These are phyloP conservation scores for Dictyostelium capitatum DNA, from an alignment of 78 protist genomes.

Conservation along the genomic window DNA sequence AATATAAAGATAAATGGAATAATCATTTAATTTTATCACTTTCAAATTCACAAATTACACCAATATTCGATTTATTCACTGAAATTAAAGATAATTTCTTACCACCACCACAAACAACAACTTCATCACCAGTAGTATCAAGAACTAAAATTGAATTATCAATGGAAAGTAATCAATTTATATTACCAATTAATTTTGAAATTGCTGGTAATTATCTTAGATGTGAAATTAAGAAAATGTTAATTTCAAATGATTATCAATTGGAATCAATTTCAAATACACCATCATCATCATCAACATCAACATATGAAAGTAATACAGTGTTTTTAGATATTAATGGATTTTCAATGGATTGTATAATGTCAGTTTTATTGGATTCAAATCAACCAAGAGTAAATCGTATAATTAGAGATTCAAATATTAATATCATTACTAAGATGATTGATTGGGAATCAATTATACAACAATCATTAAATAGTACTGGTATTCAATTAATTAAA, in stretches of 20 bases:
- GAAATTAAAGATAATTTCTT: slow-evolving; percentile 29
- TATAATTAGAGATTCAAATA: slow-evolving; percentile 10
- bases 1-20: slow-evolving; percentile 1
- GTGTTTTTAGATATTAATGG: neutral
- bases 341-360: slow-evolving; percentile 4
- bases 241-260: slow-evolving; percentile 19
- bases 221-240: neutral
- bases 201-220: neutral
- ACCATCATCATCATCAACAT: neutral
- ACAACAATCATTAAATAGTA: too few species aligned
- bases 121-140: neutral
- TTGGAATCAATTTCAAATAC: neutral
- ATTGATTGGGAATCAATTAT: neutral
- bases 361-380: neutral
- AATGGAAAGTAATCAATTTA: neutral
- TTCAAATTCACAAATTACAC: slow-evolving; percentile 18
- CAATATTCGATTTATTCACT: slow-evolving; percentile 56
- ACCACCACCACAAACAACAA: neutral
- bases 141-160: neutral
- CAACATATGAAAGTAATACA: neutral
- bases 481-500: neutral
- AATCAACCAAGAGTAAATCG: neutral
- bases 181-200: slow-evolving; percentile 54
- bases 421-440: neutral
- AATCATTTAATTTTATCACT: neutral